Percentiles rank a stretch among this genome's conserved stretches.
phyloP scores from a whole-genome alignment of 441 rosid species.

The Euphorbia corollata region DNA sequence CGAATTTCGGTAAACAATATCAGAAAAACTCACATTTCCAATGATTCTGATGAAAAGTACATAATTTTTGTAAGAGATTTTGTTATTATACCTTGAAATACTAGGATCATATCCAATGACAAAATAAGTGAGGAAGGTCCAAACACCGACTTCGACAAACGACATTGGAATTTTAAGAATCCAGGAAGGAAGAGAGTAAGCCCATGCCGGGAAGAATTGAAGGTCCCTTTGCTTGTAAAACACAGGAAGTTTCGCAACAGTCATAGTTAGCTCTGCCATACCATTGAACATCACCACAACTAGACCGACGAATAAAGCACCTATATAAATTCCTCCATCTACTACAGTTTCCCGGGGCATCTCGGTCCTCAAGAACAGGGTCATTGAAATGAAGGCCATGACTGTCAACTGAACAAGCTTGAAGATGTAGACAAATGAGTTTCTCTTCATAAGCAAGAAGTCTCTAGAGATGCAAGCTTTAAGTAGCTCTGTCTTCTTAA shows the following conservation, averaged over 20 bases:
- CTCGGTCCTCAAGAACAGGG: conserved; percentile 57
- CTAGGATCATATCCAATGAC: conserved; percentile 67
- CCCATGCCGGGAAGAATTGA: conserved; percentile 70
- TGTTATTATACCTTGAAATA: conserved; percentile 37
- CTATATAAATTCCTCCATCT: conserved; percentile 52
- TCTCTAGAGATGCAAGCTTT: conserved; percentile 69
- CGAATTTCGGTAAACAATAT: conserved; percentile 16
- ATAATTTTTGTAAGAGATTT: no score
- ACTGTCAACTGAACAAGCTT: conserved; percentile 32
- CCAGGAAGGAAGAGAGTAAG: conserved; percentile 68
- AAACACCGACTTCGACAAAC: conserved; percentile 49
- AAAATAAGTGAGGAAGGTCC: conserved; percentile 60
- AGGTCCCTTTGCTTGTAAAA: conserved; percentile 77
- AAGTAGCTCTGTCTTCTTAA: conserved; percentile 45
- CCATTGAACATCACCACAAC: conserved; percentile 60
- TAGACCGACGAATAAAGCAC: conserved; percentile 51
- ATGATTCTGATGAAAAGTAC: no score
- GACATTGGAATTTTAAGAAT: conserved; percentile 63
- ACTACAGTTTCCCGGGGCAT: conserved; percentile 37
- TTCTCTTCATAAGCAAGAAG: conserved; percentile 70
- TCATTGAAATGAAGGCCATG: conserved; percentile 37
- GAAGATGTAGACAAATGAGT: conserved; percentile 77
- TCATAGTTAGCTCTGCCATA: conserved; percentile 57
- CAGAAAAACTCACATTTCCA: neutral
- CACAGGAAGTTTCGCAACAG: conserved; percentile 68